These are phyloP conservation scores for Xylariaceae sp. DNA, from an alignment of 2,329 filamentous ascomycete genomes.

Conservation along the genomic window DNA sequence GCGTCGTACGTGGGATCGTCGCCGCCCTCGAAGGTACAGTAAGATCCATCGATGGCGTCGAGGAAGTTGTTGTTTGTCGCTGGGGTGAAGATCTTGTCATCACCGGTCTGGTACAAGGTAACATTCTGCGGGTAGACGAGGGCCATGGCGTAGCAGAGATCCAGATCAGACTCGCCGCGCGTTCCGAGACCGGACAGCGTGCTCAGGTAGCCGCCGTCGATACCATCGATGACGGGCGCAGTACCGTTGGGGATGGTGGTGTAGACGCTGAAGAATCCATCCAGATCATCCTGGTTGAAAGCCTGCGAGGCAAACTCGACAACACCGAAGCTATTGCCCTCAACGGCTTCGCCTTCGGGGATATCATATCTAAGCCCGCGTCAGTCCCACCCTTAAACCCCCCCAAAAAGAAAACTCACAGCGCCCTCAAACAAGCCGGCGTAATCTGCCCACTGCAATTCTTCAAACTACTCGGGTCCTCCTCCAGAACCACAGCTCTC, in stretches of 20 bases:
- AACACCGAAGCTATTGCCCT: neutral
- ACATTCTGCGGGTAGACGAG: slow-evolving; percentile 24
- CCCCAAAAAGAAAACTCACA: neutral
- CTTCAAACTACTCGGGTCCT: neutral
- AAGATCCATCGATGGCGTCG: slow-evolving; percentile 24
- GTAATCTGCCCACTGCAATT: neutral
- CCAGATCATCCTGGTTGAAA: slow-evolving; percentile 2
- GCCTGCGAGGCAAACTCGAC: neutral
- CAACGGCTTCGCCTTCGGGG: neutral
- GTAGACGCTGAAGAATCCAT: slow-evolving; percentile 3
- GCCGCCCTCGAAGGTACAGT: slow-evolving; percentile 26
- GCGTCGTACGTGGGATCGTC: slow-evolving; percentile 21
- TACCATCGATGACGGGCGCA: slow-evolving; percentile 31
- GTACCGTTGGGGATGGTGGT: slow-evolving; percentile 31
- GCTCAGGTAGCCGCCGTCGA: slow-evolving; percentile 34
- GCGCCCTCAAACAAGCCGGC: slow-evolving; percentile 3
- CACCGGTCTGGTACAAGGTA: slow-evolving; percentile 24
- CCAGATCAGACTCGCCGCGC: slow-evolving; percentile 23
- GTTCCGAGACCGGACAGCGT: slow-evolving; percentile 23
- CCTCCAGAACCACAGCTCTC: neutral
- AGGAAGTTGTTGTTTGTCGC: slow-evolving; percentile 26
- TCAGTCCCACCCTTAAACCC: neutral
- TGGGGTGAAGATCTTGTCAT: slow-evolving; percentile 22
- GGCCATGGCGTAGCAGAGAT: slow-evolving; percentile 24
- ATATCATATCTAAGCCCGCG: neutral